Percentiles rank a stretch among this genome's conserved stretches.
Conservation (phyloP, 208 protist genomes). For the Leishmania major region DNA sequence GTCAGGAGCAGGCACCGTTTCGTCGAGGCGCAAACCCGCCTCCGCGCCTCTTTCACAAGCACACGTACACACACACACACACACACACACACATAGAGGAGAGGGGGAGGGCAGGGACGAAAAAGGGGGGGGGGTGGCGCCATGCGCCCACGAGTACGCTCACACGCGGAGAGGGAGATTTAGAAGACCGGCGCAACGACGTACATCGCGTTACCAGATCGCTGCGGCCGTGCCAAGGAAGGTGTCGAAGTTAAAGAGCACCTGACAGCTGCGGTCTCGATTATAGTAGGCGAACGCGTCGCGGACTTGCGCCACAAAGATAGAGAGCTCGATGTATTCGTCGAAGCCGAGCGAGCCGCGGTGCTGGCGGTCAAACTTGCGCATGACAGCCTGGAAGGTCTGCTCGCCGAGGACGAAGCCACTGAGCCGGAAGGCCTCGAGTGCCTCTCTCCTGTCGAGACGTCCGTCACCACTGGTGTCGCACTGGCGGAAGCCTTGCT, state of each 20-base stretch:
- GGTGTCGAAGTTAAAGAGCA: conserved; percentile 62
- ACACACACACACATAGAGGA: background rate
- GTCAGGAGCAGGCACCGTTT: background rate
- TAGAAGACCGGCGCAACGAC: background rate
- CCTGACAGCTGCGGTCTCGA: conserved; percentile 42
- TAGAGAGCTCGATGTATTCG: conserved; percentile 80
- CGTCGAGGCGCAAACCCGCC: too few species aligned
- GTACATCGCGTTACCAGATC: conserved; percentile 28
- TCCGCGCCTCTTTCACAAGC: background rate
- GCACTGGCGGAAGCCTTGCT: conserved; percentile 53
- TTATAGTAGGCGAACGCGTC: conserved; percentile 65
- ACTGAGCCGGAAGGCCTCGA: conserved; percentile 39
- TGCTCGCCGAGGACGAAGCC: conserved; percentile 55
- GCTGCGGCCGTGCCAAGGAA: conserved; percentile 45
- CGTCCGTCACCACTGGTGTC: conserved; percentile 45
- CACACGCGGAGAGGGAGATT: background rate
- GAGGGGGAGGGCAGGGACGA: background rate
- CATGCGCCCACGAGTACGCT: background rate
- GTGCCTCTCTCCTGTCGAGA: conserved; percentile 58
- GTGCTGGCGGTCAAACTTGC: conserved; percentile 67
- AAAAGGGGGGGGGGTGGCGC: background rate
- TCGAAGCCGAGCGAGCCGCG: conserved; percentile 67
- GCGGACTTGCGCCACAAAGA: conserved; percentile 57
- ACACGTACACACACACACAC: background rate
- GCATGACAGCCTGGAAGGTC: conserved; percentile 74